These are phyloP conservation scores for Globisporangium lucens DNA, from an alignment of 352 stramenopile genomes.

Conservation along the genomic window DNA sequence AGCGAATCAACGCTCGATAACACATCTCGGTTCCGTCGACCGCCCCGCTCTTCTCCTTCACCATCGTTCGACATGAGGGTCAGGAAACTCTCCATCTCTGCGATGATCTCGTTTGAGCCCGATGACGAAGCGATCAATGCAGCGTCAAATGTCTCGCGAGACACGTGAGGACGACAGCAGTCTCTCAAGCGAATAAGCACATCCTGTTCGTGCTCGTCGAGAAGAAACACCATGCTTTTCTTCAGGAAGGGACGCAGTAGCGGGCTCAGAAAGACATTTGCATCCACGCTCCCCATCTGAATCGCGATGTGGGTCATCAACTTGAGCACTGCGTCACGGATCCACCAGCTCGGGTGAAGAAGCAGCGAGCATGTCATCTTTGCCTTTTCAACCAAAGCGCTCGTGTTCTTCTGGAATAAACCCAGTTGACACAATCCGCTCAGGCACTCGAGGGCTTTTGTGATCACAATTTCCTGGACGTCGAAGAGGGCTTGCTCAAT, in stretches of 20 bases:
- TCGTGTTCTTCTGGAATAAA: slow-evolving; percentile 87
- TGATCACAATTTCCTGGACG: slow-evolving; percentile 95
- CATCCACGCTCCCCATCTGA: slow-evolving; percentile 88
- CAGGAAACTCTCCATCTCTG: slow-evolving; percentile 48
- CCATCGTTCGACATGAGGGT: slow-evolving; percentile 27
- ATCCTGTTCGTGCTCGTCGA: slow-evolving; percentile 50
- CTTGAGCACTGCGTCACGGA: slow-evolving; percentile 78
- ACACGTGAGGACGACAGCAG: slow-evolving; percentile 66
- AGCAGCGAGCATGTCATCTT: slow-evolving; percentile 83
- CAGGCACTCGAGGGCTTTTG: slow-evolving; percentile 90
- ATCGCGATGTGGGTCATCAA: slow-evolving; percentile 84
- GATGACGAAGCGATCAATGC: slow-evolving; percentile 65
- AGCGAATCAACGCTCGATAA: slow-evolving; percentile 70
- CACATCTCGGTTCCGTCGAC: slow-evolving; percentile 35
- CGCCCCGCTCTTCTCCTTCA: slow-evolving; percentile 25
- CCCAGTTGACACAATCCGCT: slow-evolving; percentile 88
- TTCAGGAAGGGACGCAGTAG: slow-evolving; percentile 88
- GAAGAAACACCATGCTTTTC: slow-evolving; percentile 79
- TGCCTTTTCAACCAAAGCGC: slow-evolving; percentile 79
- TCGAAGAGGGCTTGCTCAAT: slow-evolving; percentile 97
- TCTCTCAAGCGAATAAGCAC: slow-evolving; percentile 56
- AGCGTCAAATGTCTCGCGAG: slow-evolving; percentile 82
- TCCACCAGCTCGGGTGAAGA: slow-evolving; percentile 88
- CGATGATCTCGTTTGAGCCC: slow-evolving; percentile 44
- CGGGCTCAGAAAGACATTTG: slow-evolving; percentile 90